Evolutionary conservation across 1,284 basidiomycete genomes (phyloP).

Genomic region (Retiboletus fuscus): DNA sequence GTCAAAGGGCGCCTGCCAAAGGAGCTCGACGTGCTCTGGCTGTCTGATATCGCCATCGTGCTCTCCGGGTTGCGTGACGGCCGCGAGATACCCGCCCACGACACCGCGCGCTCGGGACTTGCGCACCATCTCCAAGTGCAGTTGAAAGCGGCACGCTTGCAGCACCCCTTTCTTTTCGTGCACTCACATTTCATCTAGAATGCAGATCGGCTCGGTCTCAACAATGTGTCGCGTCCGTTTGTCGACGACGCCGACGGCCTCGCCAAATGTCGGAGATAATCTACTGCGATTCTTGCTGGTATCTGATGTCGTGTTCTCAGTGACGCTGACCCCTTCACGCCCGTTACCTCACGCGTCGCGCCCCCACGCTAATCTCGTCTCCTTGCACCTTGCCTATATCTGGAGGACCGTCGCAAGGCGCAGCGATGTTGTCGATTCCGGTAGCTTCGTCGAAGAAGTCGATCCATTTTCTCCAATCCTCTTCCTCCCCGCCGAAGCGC

Average conservation of each 20-base stretch:
- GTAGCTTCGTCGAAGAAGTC: conserved; percentile 26
- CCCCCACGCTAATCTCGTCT: conserved; percentile 55
- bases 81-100: conserved; percentile 51
- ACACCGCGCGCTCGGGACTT: conserved; percentile 63
- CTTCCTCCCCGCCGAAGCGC: conserved; percentile 62
- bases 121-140: conserved; percentile 62
- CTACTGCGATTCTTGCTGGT: not conserved
- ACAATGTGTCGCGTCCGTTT: conserved; percentile 63
- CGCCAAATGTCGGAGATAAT: conserved; percentile 53
- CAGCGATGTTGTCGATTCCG: conserved; percentile 24
- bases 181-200: conserved; percentile 60
- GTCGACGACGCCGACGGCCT: conserved; percentile 58
- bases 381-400: conserved; percentile 65
- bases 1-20: conserved; percentile 58
- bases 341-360: conserved; percentile 50
- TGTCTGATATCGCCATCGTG: conserved; percentile 63
- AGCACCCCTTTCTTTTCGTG: conserved; percentile 18
- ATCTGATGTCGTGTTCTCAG: conserved; percentile 48
- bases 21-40: conserved; percentile 62
- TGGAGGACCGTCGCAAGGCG: conserved; percentile 54
- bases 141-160: conserved; percentile 59
- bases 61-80: conserved; percentile 66
- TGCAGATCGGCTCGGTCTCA: conserved; percentile 64
- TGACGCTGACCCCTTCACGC: conserved; percentile 59
- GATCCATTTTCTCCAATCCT: conserved; percentile 62